Conservation (phyloP, 2,329 filamentous ascomycete genomes). For the Coniochaeta sp. region DNA sequence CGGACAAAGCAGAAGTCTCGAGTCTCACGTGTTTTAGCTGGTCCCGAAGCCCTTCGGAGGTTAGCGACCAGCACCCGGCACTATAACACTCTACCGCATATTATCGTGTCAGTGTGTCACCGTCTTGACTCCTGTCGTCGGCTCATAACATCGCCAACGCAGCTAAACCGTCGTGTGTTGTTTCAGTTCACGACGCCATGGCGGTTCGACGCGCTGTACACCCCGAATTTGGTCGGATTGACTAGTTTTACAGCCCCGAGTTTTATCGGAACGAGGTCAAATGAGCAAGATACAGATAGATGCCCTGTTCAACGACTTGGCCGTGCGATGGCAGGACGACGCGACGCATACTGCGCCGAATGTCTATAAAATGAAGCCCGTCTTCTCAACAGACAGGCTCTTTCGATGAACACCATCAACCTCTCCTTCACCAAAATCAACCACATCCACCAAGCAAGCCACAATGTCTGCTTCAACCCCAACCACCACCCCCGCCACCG, state of each 20-base stretch:
- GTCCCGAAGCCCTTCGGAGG: neutral
- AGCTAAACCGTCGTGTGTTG: neutral
- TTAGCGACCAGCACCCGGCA: neutral
- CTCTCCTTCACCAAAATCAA: neutral
- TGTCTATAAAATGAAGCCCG: neutral
- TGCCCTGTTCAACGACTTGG: neutral
- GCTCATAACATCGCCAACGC: too few relatives aligned
- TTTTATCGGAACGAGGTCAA: neutral
- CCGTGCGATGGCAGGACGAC: too few relatives aligned
- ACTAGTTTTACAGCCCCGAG: neutral
- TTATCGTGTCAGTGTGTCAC: neutral
- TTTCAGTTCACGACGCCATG: neutral
- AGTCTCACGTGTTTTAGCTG: too few relatives aligned
- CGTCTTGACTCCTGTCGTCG: neutral
- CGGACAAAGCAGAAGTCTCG: neutral
- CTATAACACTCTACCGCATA: neutral
- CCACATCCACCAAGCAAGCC: neutral
- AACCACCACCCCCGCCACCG: neutral
- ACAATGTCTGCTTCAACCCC: neutral
- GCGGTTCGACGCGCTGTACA: too few relatives aligned
- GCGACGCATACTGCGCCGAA: too few relatives aligned
- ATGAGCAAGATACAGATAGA: neutral
- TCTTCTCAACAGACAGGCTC: too few relatives aligned
- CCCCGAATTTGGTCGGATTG: too few relatives aligned
- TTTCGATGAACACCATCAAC: neutral